Conservation (phyloP, 345 rosid genomes). For the Populus simonii region DNA sequence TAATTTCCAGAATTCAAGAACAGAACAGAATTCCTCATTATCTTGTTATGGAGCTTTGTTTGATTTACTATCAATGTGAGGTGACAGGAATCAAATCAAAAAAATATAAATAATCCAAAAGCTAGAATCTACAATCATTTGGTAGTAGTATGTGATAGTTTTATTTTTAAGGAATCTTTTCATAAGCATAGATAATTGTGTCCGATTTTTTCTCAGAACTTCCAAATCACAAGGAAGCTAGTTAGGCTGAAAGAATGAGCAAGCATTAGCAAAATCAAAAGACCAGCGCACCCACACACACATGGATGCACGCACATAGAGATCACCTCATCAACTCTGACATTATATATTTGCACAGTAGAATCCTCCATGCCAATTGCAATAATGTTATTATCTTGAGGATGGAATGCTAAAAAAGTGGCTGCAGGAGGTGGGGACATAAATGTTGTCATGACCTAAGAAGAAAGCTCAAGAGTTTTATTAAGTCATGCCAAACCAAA, state of each 20-base stretch:
- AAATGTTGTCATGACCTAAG: conserved; percentile 78
- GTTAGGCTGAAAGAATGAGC: not conserved
- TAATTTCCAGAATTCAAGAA: not conserved
- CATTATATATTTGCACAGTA: conserved; percentile 77
- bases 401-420: conserved; percentile 77
- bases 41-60: not conserved
- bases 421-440: conserved; percentile 87
- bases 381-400: conserved; percentile 78
- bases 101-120: not conserved
- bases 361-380: conserved; percentile 93
- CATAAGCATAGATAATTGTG: not conserved
- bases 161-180: too few relatives aligned
- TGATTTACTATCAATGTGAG: not conserved
- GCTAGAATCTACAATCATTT: not conserved
- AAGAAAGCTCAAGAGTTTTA: not conserved
- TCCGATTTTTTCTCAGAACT: not conserved
- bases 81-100: not conserved
- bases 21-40: not conserved
- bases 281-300: not conserved
- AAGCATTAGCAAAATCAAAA: not conserved
- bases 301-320: not conserved
- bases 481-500: not conserved
- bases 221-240: not conserved
- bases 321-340: conserved; percentile 75
- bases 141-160: not conserved